phyloP scores from a whole-genome alignment of 1,139 yeast genomes.

The Candida sp. region DNA sequence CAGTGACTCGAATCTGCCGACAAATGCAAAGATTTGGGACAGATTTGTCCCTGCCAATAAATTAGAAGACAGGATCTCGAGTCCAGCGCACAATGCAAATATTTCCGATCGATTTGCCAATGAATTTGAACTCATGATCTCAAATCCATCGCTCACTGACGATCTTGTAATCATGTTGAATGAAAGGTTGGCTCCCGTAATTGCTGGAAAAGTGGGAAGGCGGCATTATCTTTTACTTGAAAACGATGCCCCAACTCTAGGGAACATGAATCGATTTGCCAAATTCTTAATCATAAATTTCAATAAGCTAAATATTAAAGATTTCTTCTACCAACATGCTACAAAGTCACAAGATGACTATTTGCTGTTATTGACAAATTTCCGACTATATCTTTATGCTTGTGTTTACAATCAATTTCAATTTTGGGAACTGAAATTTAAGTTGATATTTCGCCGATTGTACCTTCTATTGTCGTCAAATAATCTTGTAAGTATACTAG shows the following conservation, averaged over 20 bases:
- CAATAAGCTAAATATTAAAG: neutral
- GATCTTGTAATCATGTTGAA: neutral
- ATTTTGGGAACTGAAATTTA: neutral
- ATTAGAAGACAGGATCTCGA: neutral
- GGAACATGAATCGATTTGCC: neutral
- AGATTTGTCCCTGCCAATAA: neutral
- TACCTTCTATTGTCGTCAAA: neutral
- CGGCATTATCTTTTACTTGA: neutral
- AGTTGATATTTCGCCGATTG: neutral
- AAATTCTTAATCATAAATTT: neutral
- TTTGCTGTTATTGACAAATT: neutral
- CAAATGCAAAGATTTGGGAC: neutral
- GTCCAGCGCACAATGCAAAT: neutral
- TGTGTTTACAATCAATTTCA: neutral
- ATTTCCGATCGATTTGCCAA: too few species aligned
- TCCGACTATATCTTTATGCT: conserved; percentile 1
- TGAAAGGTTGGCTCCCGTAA: neutral
- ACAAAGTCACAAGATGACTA: neutral
- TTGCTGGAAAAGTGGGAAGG: neutral
- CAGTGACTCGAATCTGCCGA: neutral
- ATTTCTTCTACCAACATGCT: neutral
- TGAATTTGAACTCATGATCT: neutral
- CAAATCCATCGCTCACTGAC: neutral
- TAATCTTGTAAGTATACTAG: neutral
- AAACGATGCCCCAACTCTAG: neutral